phyloP scores from a whole-genome alignment of 495 filamentous ascomycete genomes.

The Schizothecium vesticola region DNA sequence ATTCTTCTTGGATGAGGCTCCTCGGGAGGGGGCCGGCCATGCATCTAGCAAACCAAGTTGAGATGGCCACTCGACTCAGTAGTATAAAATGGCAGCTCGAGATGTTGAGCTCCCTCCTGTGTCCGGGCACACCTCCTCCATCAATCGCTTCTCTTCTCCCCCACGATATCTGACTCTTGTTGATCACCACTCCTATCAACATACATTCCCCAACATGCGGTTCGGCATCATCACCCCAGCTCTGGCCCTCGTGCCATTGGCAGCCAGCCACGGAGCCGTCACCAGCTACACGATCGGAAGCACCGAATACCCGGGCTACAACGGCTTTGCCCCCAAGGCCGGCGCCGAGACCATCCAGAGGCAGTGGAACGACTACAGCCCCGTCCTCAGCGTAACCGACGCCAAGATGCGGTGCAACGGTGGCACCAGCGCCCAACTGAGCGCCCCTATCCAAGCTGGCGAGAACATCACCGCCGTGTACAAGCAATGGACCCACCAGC shows the following conservation, averaged over 20 bases:
- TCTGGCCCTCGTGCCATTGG: slow-evolving; percentile 24
- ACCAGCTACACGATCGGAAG: slow-evolving; percentile 48
- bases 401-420: slow-evolving; percentile 45
- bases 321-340: slow-evolving; percentile 38
- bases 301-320: slow-evolving; percentile 43
- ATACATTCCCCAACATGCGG: slow-evolving; percentile 5
- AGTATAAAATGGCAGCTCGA: background rate
- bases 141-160: background rate
- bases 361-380: slow-evolving; percentile 49
- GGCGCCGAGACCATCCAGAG: slow-evolving; percentile 47
- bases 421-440: slow-evolving; percentile 31
- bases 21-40: background rate
- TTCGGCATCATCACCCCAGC: slow-evolving; percentile 3
- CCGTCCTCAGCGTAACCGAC: slow-evolving; percentile 37
- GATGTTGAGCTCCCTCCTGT: background rate
- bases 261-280: slow-evolving; percentile 48
- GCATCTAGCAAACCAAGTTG: background rate
- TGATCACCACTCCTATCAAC: background rate
- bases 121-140: background rate
- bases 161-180: background rate
- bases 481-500: slow-evolving; percentile 47
- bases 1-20: background rate
- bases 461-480: slow-evolving; percentile 45
- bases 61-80: background rate
- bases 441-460: slow-evolving; percentile 40